Evolutionary conservation across 352 stramenopile species (phyloP).

Genomic region (Saprolegnia diclina): DNA sequence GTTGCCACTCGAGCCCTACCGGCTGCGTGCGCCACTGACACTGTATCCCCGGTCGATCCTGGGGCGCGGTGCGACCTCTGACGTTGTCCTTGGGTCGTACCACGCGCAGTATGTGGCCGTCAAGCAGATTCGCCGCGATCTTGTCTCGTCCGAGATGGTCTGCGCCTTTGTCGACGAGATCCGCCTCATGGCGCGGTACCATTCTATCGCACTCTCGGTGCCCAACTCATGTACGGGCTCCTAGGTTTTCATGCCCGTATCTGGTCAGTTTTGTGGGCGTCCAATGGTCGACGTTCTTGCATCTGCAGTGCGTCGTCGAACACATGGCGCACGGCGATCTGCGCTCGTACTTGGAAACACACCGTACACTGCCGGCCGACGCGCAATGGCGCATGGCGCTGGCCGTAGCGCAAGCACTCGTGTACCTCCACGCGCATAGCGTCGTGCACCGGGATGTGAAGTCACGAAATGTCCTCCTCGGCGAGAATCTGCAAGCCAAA

Average conservation of each 20-base stretch:
- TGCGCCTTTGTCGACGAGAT: background rate
- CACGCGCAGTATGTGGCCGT: background rate
- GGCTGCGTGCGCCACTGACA: background rate
- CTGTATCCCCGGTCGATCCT: background rate
- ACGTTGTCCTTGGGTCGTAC: background rate
- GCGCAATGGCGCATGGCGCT: background rate
- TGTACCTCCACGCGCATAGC: background rate
- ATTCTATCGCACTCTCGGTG: too few species aligned
- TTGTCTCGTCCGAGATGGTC: background rate
- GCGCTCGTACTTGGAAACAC: background rate
- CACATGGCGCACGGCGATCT: slow-evolving; percentile 11
- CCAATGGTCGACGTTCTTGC: background rate
- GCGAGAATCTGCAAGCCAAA: slow-evolving; percentile 1
- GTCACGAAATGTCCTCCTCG: slow-evolving; percentile 16
- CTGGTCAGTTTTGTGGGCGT: background rate
- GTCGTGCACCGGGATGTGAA: slow-evolving; percentile 16
- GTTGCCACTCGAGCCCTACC: background rate
- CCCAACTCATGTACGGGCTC: too few species aligned
- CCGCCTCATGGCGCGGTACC: background rate
- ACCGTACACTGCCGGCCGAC: background rate
- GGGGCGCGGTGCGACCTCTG: too few species aligned
- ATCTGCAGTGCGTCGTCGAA: slow-evolving; percentile 6
- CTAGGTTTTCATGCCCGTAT: slow-evolving; percentile 25
- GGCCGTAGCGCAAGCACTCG: background rate
- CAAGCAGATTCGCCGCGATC: background rate